These are phyloP conservation scores for Avena eriantha DNA, from an alignment of 176 grass and related monocot genomes.

Conservation along the genomic window DNA sequence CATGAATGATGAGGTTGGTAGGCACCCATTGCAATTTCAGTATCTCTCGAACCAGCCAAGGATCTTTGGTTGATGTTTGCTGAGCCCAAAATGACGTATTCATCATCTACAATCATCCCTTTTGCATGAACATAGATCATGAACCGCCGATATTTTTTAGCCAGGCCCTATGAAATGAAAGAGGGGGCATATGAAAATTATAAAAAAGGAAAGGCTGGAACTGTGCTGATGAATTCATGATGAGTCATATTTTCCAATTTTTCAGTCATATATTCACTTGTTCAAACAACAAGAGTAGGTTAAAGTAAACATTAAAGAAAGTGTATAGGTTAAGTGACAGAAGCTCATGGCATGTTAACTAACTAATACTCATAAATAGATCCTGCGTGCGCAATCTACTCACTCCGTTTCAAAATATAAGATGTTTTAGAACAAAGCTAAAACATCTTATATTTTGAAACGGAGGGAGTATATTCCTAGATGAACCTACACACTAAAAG, in stretches of 20 bases:
- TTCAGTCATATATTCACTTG: neutral
- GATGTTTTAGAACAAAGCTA: no score
- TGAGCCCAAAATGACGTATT: constrained; percentile 88
- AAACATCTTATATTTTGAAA: no score
- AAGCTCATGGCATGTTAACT: neutral
- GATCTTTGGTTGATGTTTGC: constrained; percentile 99
- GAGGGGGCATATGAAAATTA: neutral
- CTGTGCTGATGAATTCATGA: neutral
- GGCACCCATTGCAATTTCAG: constrained; percentile 97
- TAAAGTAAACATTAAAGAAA: neutral
- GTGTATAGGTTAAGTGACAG: neutral
- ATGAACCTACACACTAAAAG: no score
- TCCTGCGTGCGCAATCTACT: no score
- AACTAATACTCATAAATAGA: neutral
- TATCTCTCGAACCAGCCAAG: constrained; percentile 86
- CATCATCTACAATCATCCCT: constrained; percentile 95
- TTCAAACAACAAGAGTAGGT: neutral
- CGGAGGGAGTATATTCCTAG: no score
- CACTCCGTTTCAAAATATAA: no score
- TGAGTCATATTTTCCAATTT: constrained; percentile 1
- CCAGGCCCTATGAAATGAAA: constrained; percentile 53
- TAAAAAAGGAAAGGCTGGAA: constrained; percentile 7
- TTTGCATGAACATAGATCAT: constrained; percentile 99
- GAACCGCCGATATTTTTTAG: constrained; percentile 74
- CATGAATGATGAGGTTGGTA: constrained; percentile 92